Percentiles rank a stretch among this genome's conserved stretches.
These are phyloP conservation scores for Amyloporia xantha DNA, from an alignment of 768 basidiomycete species.

Conservation along the genomic window DNA sequence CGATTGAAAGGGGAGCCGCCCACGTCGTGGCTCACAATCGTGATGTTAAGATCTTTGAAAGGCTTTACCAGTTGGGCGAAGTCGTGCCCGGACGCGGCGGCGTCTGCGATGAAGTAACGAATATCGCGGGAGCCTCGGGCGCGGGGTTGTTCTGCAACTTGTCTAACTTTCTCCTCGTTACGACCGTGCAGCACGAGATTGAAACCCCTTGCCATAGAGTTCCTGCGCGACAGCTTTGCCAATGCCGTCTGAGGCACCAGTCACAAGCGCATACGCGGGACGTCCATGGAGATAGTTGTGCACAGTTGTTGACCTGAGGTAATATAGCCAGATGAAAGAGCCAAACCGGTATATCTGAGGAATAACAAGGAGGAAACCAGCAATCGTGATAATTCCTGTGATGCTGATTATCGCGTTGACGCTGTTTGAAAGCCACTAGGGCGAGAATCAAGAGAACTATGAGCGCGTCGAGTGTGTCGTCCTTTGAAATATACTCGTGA, in stretches of 20 bases:
- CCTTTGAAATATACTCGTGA: too few species aligned
- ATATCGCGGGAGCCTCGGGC: constrained; percentile 11
- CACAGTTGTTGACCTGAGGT: constrained; percentile 14
- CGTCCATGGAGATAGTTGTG: constrained; percentile 17
- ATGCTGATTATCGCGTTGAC: too few species aligned
- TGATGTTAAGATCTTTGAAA: constrained; percentile 20
- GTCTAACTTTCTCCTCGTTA: constrained; percentile 19
- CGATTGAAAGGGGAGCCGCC: constrained; percentile 9
- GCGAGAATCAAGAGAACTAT: too few species aligned
- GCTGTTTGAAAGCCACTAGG: too few species aligned
- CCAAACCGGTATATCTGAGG: constrained; percentile 13
- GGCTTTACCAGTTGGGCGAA: constrained; percentile 15
- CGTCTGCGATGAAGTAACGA: constrained; percentile 22
- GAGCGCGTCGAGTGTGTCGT: too few species aligned
- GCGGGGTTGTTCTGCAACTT: constrained; percentile 11
- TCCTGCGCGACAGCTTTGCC: constrained; percentile 21
- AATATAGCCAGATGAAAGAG: constrained; percentile 17
- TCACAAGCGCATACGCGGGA: constrained; percentile 21
- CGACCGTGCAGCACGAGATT: constrained; percentile 24
- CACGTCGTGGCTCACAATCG: constrained; percentile 22
- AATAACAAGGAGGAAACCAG: too few species aligned
- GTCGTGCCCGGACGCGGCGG: constrained; percentile 12
- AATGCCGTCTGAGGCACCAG: constrained; percentile 24
- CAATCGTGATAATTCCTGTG: too few species aligned
- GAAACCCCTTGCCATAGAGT: constrained; percentile 22